Conservation (phyloP, 345 rosid genomes). For the Angophora floribunda region DNA sequence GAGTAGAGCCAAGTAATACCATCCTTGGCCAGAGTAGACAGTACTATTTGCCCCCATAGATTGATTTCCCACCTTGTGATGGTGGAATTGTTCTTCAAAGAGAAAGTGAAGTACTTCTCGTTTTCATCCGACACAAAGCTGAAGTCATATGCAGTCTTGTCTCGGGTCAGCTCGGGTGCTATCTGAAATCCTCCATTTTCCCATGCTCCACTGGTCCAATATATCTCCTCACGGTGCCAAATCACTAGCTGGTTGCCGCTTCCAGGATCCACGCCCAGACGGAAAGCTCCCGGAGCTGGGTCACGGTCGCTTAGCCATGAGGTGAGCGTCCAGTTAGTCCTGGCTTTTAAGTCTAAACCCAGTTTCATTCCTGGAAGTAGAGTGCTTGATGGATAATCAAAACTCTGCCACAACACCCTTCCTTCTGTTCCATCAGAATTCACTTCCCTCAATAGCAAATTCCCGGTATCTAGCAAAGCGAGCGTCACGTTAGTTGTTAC, state of each 20-base stretch:
- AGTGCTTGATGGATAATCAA: slow-evolving; percentile 44
- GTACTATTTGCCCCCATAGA: slow-evolving; percentile 32
- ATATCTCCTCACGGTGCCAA: slow-evolving; percentile 32
- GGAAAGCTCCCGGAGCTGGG: slow-evolving; percentile 55
- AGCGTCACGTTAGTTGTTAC: slow-evolving; percentile 14
- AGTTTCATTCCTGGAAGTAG: slow-evolving; percentile 65
- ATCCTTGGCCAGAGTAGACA: slow-evolving; percentile 6
- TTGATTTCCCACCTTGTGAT: slow-evolving; percentile 39
- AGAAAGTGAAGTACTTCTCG: slow-evolving; percentile 40
- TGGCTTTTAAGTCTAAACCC: slow-evolving; percentile 34
- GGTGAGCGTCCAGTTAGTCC: slow-evolving; percentile 28
- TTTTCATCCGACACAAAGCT: slow-evolving; percentile 19
- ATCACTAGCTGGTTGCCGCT: slow-evolving; percentile 30
- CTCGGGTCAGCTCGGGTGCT: slow-evolving; percentile 18
- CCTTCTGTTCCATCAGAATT: slow-evolving; percentile 14
- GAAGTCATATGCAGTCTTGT: slow-evolving; percentile 19
- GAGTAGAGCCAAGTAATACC: slow-evolving; percentile 11
- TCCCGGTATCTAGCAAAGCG: slow-evolving; percentile 39
- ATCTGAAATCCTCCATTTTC: slow-evolving; percentile 25
- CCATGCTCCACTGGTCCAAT: slow-evolving; percentile 52
- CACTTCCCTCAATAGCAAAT: slow-evolving; percentile 25
- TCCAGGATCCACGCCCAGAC: slow-evolving; percentile 38
- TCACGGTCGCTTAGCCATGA: slow-evolving; percentile 38
- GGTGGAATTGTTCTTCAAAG: slow-evolving; percentile 15
- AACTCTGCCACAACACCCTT: slow-evolving; percentile 50